These are phyloP conservation scores for Clarireedia homoeocarpa DNA, from an alignment of 2,329 filamentous ascomycete genomes.

Conservation along the genomic window DNA sequence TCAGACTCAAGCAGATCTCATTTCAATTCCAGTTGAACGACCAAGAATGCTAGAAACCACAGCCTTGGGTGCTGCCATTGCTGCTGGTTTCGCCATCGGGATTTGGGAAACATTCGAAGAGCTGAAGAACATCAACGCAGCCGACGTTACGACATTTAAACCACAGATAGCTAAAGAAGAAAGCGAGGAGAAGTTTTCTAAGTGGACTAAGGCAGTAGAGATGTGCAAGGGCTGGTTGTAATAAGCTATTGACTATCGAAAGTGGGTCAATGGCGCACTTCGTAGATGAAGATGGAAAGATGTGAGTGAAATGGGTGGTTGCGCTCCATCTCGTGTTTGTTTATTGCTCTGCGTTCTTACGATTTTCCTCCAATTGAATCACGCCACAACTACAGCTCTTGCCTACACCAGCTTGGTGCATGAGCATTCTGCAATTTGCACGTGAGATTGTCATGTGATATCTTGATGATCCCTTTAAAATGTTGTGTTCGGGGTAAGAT, in stretches of 20 bases:
- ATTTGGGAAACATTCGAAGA: slow-evolving; percentile 70
- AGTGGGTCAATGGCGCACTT: too few relatives aligned
- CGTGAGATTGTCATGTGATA: too few relatives aligned
- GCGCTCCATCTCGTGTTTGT: too few relatives aligned
- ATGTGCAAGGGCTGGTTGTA: slow-evolving; percentile 34
- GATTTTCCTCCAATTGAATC: too few relatives aligned
- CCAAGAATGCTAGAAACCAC: slow-evolving; percentile 81
- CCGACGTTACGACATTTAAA: slow-evolving; percentile 61
- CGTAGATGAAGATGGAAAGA: too few relatives aligned
- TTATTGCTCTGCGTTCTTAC: too few relatives aligned
- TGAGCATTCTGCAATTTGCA: too few relatives aligned
- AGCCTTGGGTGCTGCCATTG: slow-evolving; percentile 72
- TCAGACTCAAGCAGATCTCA: slow-evolving; percentile 71
- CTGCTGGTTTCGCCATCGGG: slow-evolving; percentile 68
- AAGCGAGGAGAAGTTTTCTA: slow-evolving; percentile 36
- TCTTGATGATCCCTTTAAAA: too few relatives aligned
- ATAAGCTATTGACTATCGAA: background rate
- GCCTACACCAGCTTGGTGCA: too few relatives aligned
- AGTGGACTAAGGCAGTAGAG: slow-evolving; percentile 50
- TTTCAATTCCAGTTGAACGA: slow-evolving; percentile 69
- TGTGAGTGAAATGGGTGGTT: too few relatives aligned
- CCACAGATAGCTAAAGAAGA: slow-evolving; percentile 47
- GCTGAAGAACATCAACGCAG: slow-evolving; percentile 63
- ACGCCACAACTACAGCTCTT: too few relatives aligned
- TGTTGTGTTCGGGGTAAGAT: too few relatives aligned